Conservation (phyloP, 768 basidiomycete genomes). For the Russula emetica region DNA sequence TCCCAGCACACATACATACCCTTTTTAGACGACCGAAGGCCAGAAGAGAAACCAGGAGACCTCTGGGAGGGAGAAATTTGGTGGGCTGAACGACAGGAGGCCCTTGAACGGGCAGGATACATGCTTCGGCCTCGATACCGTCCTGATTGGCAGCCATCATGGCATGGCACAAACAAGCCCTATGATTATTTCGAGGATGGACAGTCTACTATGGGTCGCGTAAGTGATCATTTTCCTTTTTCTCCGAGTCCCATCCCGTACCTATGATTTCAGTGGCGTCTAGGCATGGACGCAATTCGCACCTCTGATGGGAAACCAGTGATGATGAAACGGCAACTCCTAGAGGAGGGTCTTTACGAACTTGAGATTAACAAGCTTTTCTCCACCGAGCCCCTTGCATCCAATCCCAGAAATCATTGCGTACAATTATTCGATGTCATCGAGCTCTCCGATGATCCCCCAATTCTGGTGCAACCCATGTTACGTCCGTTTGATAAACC, state of each 20-base stretch:
- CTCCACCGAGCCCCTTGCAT: neutral
- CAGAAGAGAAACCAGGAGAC: no score
- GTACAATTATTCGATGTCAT: neutral
- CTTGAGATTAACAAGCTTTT: neutral
- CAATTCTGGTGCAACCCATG: neutral
- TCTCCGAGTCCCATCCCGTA: neutral
- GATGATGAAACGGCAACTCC: neutral
- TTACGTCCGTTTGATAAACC: neutral
- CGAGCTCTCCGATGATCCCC: neutral
- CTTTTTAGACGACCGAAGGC: neutral
- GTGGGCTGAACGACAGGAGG: slow-evolving; percentile 3
- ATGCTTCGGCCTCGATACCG: slow-evolving; percentile 10
- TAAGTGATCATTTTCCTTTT: neutral
- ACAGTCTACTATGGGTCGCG: neutral
- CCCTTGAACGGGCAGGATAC: neutral
- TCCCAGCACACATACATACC: neutral
- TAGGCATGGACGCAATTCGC: neutral
- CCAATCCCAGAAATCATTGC: neutral
- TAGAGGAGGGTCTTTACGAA: neutral
- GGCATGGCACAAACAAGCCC: neutral
- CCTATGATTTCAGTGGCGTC: neutral
- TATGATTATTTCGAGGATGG: slow-evolving; percentile 1
- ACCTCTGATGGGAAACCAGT: neutral
- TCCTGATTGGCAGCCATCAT: slow-evolving; percentile 9
- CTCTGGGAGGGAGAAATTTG: neutral